Conservation (phyloP, 305 asterid genomes). For the Nicotiana rustica region DNA sequence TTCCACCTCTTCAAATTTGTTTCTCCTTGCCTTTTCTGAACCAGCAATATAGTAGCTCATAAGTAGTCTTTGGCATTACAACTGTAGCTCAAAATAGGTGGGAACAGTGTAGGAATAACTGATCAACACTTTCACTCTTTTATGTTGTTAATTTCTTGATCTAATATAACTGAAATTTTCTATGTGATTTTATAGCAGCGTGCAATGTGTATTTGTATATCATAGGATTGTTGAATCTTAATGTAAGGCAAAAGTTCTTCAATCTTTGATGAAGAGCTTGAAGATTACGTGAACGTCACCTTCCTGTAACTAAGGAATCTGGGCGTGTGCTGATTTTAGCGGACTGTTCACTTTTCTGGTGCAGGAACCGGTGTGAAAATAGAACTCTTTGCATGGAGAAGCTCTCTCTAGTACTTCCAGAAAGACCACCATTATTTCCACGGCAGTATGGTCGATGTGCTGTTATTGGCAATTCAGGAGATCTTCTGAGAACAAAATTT, state of each 20-base stretch:
- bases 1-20: no score
- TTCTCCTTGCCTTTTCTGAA: no score
- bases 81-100: no score
- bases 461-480: slow-evolving; percentile 99
- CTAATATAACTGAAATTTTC: neutral
- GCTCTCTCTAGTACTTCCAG: slow-evolving; percentile 90
- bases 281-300: neutral
- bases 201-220: neutral
- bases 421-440: slow-evolving; percentile 81
- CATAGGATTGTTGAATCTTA: neutral
- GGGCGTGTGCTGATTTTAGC: slow-evolving; percentile 24
- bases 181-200: slow-evolving; percentile 22
- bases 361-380: slow-evolving; percentile 82
- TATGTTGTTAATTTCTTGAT: slow-evolving; percentile 1
- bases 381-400: slow-evolving; percentile 91
- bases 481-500: slow-evolving; percentile 86
- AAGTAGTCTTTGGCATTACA: no score
- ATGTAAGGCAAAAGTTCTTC: neutral
- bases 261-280: neutral
- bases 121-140: no score
- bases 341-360: slow-evolving; percentile 33
- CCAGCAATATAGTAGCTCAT: no score
- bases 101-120: no score
- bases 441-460: slow-evolving; percentile 89
- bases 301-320: slow-evolving; percentile 27